Base-by-base conservation (phyloP, 2,329 filamentous ascomycete genomes). In the Huntiella decipiens region DNA sequence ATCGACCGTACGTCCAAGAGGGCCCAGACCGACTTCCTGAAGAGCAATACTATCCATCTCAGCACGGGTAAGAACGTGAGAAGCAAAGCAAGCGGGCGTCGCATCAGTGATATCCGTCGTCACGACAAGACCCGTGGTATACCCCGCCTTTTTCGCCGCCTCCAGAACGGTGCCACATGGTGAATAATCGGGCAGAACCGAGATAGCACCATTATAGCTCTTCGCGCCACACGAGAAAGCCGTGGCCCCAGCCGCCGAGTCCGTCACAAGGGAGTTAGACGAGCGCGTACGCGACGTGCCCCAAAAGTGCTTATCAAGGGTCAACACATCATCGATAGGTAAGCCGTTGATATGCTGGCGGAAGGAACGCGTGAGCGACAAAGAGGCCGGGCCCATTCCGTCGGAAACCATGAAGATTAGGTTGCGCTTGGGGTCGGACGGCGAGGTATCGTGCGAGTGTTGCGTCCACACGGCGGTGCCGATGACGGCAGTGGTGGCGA, bases 321-420 rank as follows among this genome's bases (percentile, higher is more conserved):
- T 71, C 43, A 98, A 70, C 13, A 78, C 77, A 55, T 94, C 77
- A 55, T 79, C 73, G 53, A 73, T 73, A 1, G 83, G 78, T n/a
- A 92, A 68, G 4, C 71, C 74, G 35, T 82, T 71, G 46, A 78
- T 70, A 54, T 79, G 73, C 61, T 98, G 91, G 53, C 82, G 77
- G 65, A 81, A 98, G 57, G 78, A 82, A 47, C 91, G 73, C 5
- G 91, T 94, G 58, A 98, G 63, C 19, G 81, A 82, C 45, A 98
- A 69, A 54, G 84, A 88, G 6, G 91, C 84, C 5, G 91, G 91
- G 0, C 91, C 91, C 91, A 98, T 98, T 56, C 91, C 91, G 60
- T 98, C 91, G 1, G 85, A 94, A 34, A 98, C 88, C 91, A 98
- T 98, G 67, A 98, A 96, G 55, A 98, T 80, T 45, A 98, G 69